phyloP scores from a whole-genome alignment of 2,329 filamentous ascomycete genomes.

The Pseudogymnoascus sp. region DNA sequence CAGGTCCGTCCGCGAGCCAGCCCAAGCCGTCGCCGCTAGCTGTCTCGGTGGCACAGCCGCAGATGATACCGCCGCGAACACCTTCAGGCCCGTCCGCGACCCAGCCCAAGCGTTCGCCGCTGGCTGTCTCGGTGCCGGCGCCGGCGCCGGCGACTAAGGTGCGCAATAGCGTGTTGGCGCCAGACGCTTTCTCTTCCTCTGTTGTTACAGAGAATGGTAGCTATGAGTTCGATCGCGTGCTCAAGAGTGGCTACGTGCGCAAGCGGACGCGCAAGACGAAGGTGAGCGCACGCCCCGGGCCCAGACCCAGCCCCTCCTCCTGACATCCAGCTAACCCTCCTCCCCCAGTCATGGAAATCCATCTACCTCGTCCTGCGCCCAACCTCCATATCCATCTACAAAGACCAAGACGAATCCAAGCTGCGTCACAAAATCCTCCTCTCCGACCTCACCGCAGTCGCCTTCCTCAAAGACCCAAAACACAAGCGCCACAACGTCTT shows the following conservation, averaged over 20 bases:
- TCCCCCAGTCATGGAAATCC: constrained; percentile 71
- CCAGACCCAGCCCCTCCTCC: neutral
- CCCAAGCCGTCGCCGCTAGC: neutral
- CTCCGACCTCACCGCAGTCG: constrained; percentile 84
- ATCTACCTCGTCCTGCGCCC: constrained; percentile 85
- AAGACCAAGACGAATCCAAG: constrained; percentile 81
- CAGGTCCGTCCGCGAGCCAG: neutral
- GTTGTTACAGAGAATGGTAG: constrained; percentile 83
- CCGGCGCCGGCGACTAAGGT: neutral
- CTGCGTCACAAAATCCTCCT: constrained; percentile 82
- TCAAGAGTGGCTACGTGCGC: constrained; percentile 79
- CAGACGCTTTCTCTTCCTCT: constrained; percentile 63
- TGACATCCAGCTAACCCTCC: constrained; percentile 11
- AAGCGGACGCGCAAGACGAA: constrained; percentile 93
- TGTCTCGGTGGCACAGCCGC: neutral
- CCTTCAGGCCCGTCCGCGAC: neutral
- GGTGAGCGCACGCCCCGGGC: constrained; percentile 38
- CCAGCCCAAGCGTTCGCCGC: neutral
- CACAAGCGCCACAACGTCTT: constrained; percentile 82
- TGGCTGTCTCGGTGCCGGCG: neutral
- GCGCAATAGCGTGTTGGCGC: constrained; percentile 9
- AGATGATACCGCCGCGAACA: neutral
- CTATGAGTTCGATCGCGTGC: constrained; percentile 89
- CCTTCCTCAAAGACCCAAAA: constrained; percentile 81
- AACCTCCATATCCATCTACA: constrained; percentile 86